These are phyloP conservation scores for Ruellia speciosa DNA, from an alignment of 305 asterid genomes.

Conservation along the genomic window DNA sequence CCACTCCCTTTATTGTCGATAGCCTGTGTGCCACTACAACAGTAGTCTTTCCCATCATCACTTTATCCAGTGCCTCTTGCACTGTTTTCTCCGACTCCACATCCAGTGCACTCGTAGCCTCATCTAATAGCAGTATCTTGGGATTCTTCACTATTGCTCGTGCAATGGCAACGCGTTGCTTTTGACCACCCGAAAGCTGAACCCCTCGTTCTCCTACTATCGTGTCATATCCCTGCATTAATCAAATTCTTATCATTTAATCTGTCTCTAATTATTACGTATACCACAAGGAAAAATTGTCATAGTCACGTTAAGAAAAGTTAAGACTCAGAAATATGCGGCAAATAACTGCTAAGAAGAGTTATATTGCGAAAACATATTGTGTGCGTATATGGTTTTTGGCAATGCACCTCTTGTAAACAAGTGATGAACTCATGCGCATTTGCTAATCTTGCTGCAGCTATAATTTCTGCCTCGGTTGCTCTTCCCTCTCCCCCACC, in stretches of 20 bases:
- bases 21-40: slow-evolving; percentile 61
- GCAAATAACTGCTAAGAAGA: no score
- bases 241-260: background rate
- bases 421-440: slow-evolving; percentile 53
- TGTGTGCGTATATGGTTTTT: no score
- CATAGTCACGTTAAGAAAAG: no score
- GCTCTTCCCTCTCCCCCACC: slow-evolving; percentile 59
- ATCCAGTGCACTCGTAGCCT: slow-evolving; percentile 71
- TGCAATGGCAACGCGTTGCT: slow-evolving; percentile 68
- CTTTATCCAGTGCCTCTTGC: slow-evolving; percentile 51
- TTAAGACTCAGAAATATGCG: no score
- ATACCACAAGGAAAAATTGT: no score
- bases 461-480: slow-evolving; percentile 44
- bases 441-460: slow-evolving; percentile 59
- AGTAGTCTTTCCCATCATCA: slow-evolving; percentile 41
- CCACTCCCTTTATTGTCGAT: slow-evolving; percentile 37
- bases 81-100: slow-evolving; percentile 60
- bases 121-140: slow-evolving; percentile 48
- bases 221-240: slow-evolving; percentile 46
- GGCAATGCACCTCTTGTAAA: slow-evolving; percentile 37
- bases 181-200: slow-evolving; percentile 68
- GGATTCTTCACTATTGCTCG: slow-evolving; percentile 56
- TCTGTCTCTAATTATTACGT: no score
- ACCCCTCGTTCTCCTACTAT: slow-evolving; percentile 57
- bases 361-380: no score